Evolutionary conservation across 805 yeast species (phyloP).

Genomic region (Yarrowia divulgata): DNA sequence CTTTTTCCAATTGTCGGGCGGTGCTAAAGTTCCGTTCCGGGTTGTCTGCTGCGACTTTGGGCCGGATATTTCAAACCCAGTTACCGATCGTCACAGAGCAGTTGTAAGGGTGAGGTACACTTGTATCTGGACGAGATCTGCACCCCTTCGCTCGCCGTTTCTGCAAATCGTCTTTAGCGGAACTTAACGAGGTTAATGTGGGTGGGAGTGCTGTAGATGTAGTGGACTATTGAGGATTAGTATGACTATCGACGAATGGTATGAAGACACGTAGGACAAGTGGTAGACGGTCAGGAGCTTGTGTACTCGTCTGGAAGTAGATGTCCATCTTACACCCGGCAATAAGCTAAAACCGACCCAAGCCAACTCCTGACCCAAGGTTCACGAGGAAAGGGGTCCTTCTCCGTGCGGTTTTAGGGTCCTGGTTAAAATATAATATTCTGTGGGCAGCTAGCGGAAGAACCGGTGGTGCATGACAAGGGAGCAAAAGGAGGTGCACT

Average conservation of each 20-base stretch:
- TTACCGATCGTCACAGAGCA: not conserved
- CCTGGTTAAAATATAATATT: constrained; percentile 4
- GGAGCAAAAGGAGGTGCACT: not conserved
- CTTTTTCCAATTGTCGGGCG: no score
- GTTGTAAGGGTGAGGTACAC: no score
- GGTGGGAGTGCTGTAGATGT: no score
- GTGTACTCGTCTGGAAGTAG: no score
- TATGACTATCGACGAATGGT: no score
- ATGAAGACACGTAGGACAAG: no score
- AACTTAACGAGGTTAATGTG: not conserved
- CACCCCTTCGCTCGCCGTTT: constrained; percentile 15
- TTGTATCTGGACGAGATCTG: not conserved
- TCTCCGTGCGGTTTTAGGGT: not conserved
- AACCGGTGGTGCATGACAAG: not conserved
- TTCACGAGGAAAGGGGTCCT: constrained; percentile 15
- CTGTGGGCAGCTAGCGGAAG: not conserved
- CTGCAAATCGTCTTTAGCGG: not conserved
- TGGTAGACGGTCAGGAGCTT: no score
- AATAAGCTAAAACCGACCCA: constrained; percentile 4
- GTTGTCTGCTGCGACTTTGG: no score
- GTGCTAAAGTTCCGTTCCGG: no score
- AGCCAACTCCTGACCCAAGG: constrained; percentile 8
- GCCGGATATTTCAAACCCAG: not conserved
- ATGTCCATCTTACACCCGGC: not conserved
- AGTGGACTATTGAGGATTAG: no score